These are phyloP conservation scores for Vararia minispora DNA, from an alignment of 768 basidiomycete species.

Conservation along the genomic window DNA sequence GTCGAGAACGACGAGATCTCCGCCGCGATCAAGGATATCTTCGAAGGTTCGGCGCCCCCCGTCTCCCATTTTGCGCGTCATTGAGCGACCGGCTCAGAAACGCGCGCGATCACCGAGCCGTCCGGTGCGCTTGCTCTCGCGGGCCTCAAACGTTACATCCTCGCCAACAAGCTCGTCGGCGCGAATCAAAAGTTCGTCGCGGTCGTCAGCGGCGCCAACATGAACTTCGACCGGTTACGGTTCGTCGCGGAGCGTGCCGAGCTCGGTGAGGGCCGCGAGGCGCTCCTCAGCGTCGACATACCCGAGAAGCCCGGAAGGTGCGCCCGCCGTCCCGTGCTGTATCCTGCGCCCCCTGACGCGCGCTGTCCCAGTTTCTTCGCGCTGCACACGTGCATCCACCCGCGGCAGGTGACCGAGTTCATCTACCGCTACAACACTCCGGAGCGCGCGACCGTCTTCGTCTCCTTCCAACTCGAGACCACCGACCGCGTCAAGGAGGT, in stretches of 20 bases:
- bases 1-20: conserved; percentile 95
- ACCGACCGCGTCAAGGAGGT: conserved; percentile 50
- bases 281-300: conserved; percentile 85
- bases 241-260: conserved; percentile 99
- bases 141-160: conserved; percentile 81
- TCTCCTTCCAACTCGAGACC: conserved; percentile 79
- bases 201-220: conserved; percentile 92
- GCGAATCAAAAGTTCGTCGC: conserved; percentile 84
- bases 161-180: conserved; percentile 69
- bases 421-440: conserved; percentile 80
- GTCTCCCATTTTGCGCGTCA: conserved; percentile 1
- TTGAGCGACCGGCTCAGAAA: conserved; percentile 42
- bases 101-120: conserved; percentile 92
- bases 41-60: conserved; percentile 58
- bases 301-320: conserved; percentile 90
- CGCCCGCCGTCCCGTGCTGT: conserved; percentile 15
- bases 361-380: conserved; percentile 67
- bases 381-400: conserved; percentile 80
- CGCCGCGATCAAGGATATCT: conserved; percentile 97
- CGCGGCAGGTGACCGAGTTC: conserved; percentile 91
- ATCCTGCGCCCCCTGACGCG: conserved; percentile 4
- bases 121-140: conserved; percentile 91
- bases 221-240: conserved; percentile 95
- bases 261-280: conserved; percentile 91
- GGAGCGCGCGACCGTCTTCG: conserved; percentile 71